These are phyloP conservation scores for Lentinula detonsa DNA, from an alignment of 768 basidiomycete genomes.

Conservation along the genomic window DNA sequence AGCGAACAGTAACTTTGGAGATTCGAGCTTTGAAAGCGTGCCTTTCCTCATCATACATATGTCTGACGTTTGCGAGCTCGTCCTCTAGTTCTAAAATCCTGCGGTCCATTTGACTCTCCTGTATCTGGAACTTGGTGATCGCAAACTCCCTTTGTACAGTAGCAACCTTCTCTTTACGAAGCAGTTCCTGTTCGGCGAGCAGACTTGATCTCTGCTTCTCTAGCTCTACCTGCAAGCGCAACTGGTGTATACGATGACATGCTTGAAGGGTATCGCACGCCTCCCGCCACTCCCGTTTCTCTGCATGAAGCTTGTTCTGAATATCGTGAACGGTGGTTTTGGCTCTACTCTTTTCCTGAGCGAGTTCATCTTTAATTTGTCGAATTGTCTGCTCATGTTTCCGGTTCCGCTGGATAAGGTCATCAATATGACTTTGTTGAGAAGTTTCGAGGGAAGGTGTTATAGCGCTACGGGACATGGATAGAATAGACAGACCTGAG, in stretches of 20 bases:
- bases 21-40: slow-evolving; percentile 23
- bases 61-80: slow-evolving; percentile 12
- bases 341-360: slow-evolving; percentile 34
- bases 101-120: slow-evolving; percentile 54
- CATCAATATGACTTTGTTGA: slow-evolving; percentile 64
- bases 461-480: slow-evolving; percentile 10
- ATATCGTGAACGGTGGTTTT: slow-evolving; percentile 35
- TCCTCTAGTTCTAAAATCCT: slow-evolving; percentile 47
- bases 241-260: slow-evolving; percentile 60
- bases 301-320: slow-evolving; percentile 44
- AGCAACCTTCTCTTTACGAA: slow-evolving; percentile 52
- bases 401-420: slow-evolving; percentile 64
- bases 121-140: slow-evolving; percentile 61
- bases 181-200: slow-evolving; percentile 47
- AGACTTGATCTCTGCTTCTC: slow-evolving; percentile 47
- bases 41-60: slow-evolving; percentile 20
- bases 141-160: slow-evolving; percentile 59
- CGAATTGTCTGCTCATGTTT: slow-evolving; percentile 57
- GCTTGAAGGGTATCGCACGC: slow-evolving; percentile 59
- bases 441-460: slow-evolving; percentile 40
- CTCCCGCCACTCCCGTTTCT: slow-evolving; percentile 54
- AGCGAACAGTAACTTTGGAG: slow-evolving; percentile 25
- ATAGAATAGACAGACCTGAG: background rate
- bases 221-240: slow-evolving; percentile 45
- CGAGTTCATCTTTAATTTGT: slow-evolving; percentile 45